phyloP scores from a whole-genome alignment of 331 rosid genomes.

The Ulmus americana region DNA sequence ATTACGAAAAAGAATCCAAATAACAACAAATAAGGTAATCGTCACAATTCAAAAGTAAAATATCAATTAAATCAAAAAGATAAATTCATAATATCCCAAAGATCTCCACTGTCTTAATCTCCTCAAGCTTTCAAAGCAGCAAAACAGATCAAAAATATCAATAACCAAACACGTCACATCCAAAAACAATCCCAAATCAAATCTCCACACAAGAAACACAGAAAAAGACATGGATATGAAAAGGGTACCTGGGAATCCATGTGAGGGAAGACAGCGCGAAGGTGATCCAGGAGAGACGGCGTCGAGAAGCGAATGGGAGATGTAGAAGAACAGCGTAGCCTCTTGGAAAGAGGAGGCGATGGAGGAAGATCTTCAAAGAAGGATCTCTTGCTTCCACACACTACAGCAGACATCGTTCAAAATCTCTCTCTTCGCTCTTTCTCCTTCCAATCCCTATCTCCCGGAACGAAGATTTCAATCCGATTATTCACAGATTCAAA shows the following conservation, averaged over 20 bases:
- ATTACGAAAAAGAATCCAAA: background rate
- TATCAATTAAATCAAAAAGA: background rate
- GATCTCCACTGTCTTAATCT: background rate
- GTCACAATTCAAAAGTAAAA: background rate
- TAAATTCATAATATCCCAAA: background rate
- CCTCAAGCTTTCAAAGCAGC: background rate
- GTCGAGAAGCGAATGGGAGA: conserved; percentile 62
- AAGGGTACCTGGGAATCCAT: conserved; percentile 69
- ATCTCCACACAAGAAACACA: background rate
- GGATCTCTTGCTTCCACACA: conserved; percentile 97
- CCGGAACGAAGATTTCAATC: conserved; percentile 17
- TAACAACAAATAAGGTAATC: background rate
- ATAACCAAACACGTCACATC: background rate
- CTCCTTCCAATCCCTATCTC: conserved; percentile 10
- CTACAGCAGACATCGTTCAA: conserved; percentile 87
- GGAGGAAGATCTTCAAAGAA: conserved; percentile 93
- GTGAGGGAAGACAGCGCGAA: conserved; percentile 60
- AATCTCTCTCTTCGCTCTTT: conserved; percentile 20
- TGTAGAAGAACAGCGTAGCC: conserved; percentile 76
- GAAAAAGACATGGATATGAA: background rate
- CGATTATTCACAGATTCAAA: background rate
- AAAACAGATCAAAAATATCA: background rate
- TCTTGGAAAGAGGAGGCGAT: conserved; percentile 75
- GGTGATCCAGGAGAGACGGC: conserved; percentile 58
- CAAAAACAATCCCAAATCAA: background rate